phyloP scores from a whole-genome alignment of 208 protist species.

The Leishmania martiniquensis region DNA sequence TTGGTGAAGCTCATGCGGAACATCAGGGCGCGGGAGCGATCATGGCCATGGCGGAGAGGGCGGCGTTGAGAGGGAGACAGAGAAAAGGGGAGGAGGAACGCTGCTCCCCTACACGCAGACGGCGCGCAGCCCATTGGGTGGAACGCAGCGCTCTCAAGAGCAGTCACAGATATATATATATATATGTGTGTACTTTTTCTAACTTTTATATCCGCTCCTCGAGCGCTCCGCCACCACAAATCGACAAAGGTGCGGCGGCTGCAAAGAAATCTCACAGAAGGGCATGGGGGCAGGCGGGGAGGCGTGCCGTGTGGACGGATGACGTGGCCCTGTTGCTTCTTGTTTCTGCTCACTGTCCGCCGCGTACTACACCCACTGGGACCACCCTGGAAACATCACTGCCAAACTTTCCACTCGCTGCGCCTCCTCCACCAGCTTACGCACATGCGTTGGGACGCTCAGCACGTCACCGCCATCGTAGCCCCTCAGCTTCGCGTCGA shows the following conservation, averaged over 20 bases:
- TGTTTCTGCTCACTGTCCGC: too few relatives aligned
- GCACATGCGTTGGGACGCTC: slow-evolving; percentile 63
- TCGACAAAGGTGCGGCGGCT: not conserved
- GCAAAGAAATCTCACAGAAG: not conserved
- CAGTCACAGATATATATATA: too few relatives aligned
- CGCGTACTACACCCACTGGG: slow-evolving; percentile 68
- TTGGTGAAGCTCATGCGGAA: not conserved
- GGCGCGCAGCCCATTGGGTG: too few relatives aligned
- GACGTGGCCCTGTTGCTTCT: too few relatives aligned
- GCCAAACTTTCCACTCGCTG: slow-evolving; percentile 70
- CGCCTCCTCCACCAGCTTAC: slow-evolving; percentile 67
- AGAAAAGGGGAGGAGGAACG: too few relatives aligned
- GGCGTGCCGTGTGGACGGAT: too few relatives aligned
- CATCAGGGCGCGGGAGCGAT: not conserved
- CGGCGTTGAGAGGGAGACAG: too few relatives aligned
- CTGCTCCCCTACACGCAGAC: too few relatives aligned
- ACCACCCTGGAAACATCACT: slow-evolving; percentile 84
- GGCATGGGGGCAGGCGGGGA: too few relatives aligned
- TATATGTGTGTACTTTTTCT: too few relatives aligned
- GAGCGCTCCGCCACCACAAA: not conserved
- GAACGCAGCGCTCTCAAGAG: not conserved
- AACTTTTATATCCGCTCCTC: too few relatives aligned
- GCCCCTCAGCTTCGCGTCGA: slow-evolving; percentile 90
- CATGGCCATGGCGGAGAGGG: too few relatives aligned
- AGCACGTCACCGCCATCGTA: slow-evolving; percentile 74